phyloP scores from a whole-genome alignment of 257 asterid genomes.

The Hygrophila difformis region DNA sequence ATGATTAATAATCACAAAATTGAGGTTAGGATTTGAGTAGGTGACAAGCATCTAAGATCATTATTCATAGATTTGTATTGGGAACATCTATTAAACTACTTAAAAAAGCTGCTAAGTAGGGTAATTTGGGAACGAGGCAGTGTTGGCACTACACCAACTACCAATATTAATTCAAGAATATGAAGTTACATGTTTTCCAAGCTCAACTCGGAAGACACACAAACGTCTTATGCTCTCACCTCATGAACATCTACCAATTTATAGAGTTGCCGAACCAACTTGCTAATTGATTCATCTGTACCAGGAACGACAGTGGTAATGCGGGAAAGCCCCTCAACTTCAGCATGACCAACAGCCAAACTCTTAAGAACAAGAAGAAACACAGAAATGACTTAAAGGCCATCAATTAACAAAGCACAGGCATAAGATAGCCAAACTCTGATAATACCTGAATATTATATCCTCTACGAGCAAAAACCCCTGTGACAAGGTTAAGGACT shows the following conservation, averaged over 20 bases:
- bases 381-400: slow-evolving; percentile 5
- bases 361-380: slow-evolving; percentile 44
- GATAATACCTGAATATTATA: slow-evolving; percentile 79
- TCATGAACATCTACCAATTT: slow-evolving; percentile 88
- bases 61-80: no score
- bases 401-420: slow-evolving; percentile 9
- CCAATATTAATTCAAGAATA: background rate
- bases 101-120: no score
- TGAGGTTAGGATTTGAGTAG: no score
- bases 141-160: no score
- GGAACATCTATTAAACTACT: no score
- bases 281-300: slow-evolving; percentile 78
- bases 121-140: no score
- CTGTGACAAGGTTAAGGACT: slow-evolving; percentile 88
- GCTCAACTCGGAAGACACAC: slow-evolving; percentile 9
- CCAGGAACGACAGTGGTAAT: slow-evolving; percentile 99
- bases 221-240: slow-evolving; percentile 44
- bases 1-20: no score
- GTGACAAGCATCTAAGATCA: no score
- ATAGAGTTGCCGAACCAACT: slow-evolving; percentile 76
- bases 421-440: no score
- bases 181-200: slow-evolving; percentile 4
- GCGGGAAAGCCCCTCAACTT: slow-evolving; percentile 90
- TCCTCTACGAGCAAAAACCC: slow-evolving; percentile 95
- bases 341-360: slow-evolving; percentile 97